Evolutionary conservation across 202 grass and related monocot genomes (phyloP).

Genomic region (Brachypodium distachyon): DNA sequence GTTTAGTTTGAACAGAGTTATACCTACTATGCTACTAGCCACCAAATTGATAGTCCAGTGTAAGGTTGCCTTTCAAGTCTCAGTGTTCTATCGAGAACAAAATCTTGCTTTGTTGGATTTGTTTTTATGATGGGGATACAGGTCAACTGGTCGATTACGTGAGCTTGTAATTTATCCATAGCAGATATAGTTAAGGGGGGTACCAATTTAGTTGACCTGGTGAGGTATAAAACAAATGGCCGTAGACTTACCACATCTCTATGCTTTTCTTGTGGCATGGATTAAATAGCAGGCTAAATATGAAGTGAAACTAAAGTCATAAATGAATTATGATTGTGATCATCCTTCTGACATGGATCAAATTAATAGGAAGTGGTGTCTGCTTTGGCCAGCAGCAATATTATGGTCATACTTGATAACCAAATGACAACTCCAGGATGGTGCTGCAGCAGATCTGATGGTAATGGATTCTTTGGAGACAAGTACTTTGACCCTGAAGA

Average conservation of each 20-base stretch:
- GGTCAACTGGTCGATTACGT: neutral
- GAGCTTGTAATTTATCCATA: neutral
- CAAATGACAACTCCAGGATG: conserved; percentile 83
- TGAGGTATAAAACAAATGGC: conserved; percentile 2
- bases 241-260: neutral
- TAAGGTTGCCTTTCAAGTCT: conserved; percentile 35
- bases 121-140: conserved; percentile 14
- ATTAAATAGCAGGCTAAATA: neutral
- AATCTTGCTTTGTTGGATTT: conserved; percentile 4
- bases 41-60: conserved; percentile 29
- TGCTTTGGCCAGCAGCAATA: conserved; percentile 50
- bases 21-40: conserved; percentile 33
- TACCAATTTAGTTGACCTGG: neutral
- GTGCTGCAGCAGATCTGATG: conserved; percentile 72
- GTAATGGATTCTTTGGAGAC: conserved; percentile 85
- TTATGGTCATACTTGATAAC: conserved; percentile 99
- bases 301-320: neutral
- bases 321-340: neutral
- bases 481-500: conserved; percentile 76
- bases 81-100: conserved; percentile 1
- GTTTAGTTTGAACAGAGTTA: neutral
- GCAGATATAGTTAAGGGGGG: neutral
- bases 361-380: conserved; percentile 57
- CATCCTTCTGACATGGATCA: conserved; percentile 9
- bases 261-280: neutral